Evolutionary conservation across 129 eudicot species (phyloP), one percentile per base, ranked within the genome.

Genomic region (Helianthus tuberosus): DNA sequence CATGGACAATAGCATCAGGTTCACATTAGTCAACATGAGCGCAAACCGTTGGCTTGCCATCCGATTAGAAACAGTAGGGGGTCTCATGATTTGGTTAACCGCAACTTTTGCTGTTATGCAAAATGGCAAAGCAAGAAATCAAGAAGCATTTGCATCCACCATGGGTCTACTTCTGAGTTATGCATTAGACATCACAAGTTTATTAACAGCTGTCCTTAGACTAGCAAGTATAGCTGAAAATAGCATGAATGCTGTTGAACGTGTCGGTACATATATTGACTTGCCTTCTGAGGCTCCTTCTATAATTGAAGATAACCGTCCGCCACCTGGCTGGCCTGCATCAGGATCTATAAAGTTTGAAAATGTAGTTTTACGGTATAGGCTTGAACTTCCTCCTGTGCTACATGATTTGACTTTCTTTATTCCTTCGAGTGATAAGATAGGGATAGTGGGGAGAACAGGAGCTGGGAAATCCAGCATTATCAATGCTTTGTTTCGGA

Each of bases 391-490:
- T 64, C 99, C 99, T 78, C 89, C 93, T 3, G 99, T 94, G 39
- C 83, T 94, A 17, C 89, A 81, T 72, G 99, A 97, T 52, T 75
- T 94, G 75, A 76, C 86, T 14, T 94, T 94, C 68, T 23, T 51
- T 8, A 86, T 94, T 48, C 71, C 87, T 53, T 88, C 99, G 47
- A 81, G 80, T 52, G 91, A 91, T 48, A 94, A 94, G 71, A 86
- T 91, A 64, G 99, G 99, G 41, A 91, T 94, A 47, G 97, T 88
- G 69, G 99, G 99, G 46, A 86, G 99, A 76, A 94, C 99, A 13
- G 99, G 99, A 2, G 99, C 99, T 29, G 99, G 99, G 50, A 94
- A 94, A 75, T 94, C 99, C 1, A 94, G 99, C 80, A 94, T 91
- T 97, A 89, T 94, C 3, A 94, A 94, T 78, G 99, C 99, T 11